phyloP scores from a whole-genome alignment of 169 alveolate species.

The Cryptosporidium sp. region DNA sequence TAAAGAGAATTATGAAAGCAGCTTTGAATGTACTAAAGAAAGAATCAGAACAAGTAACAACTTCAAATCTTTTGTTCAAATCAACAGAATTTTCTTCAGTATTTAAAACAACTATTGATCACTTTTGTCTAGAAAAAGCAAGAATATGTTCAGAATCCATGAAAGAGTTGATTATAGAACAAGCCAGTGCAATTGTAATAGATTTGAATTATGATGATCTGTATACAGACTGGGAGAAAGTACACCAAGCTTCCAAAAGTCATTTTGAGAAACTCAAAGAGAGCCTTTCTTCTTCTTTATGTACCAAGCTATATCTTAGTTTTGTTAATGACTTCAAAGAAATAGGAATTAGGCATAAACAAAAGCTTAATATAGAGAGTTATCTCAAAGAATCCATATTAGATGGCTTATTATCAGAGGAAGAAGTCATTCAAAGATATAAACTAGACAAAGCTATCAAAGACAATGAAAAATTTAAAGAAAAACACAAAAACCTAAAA shows the following conservation, averaged over 20 bases:
- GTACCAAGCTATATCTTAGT: constrained; percentile 1
- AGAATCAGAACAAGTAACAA: constrained; percentile 79
- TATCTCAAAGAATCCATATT: constrained; percentile 56
- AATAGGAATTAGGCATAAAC: constrained; percentile 2
- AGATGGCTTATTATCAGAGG: constrained; percentile 71
- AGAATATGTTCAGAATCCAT: constrained; percentile 85
- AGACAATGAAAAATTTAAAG: not conserved
- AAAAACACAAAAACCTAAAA: not conserved
- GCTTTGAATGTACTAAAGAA: constrained; percentile 84
- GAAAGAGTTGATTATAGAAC: constrained; percentile 89
- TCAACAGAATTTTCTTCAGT: constrained; percentile 82
- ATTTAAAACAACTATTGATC: constrained; percentile 83
- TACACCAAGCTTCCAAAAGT: not conserved
- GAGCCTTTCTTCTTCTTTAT: not conserved
- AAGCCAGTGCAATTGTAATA: constrained; percentile 86
- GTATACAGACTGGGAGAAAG: not conserved
- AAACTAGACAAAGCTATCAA: not conserved
- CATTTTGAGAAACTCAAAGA: not conserved
- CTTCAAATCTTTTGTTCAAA: constrained; percentile 81
- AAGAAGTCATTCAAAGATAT: constrained; percentile 65
- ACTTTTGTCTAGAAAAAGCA: constrained; percentile 87
- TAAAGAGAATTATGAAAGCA: constrained; percentile 86
- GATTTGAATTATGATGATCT: constrained; percentile 79
- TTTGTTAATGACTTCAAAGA: not conserved
- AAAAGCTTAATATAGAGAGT: not conserved